Base-by-base conservation (phyloP, 306 rosid species). In the Hippophae gyantsensis region DNA sequence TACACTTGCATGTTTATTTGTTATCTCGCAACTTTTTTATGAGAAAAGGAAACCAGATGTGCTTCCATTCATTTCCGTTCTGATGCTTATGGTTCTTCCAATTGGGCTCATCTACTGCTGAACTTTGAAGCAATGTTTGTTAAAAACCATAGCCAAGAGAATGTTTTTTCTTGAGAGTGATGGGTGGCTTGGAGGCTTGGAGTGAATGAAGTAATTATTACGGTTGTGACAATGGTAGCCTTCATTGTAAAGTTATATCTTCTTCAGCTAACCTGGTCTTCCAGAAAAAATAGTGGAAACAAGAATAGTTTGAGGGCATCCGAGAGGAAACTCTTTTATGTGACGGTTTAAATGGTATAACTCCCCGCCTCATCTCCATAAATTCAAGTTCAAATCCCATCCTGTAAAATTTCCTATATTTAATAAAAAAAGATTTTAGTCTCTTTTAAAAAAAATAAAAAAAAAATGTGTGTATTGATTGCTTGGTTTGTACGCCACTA, bases 141-240 rank as follows among this genome's bases (percentile, higher is more conserved):
- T 23, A 62, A 47, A 55, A 74, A 59, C 57, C 54, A 55, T 10
- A 56, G 56, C 14, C 48, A 11, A 54, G 57, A 57, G 62, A 64
- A 53, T 42, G n/a, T 58, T 7, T 18, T 57, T 70, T 6, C 60
- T 70, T 48, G 80, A 63, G 62, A 38, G 47, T 48, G 76, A 56
- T 27, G 81, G 79, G 42, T 78, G 89, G 93, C 70, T 74, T 54
- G 77, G 73, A 76, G 89, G 93, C 70, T 74, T 54, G 77, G 73
- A 76, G 78, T 67, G 3, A 65, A 82, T 68, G 87, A 76, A 58
- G 70, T 84, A 47, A 43, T 66, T 14, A 70, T 80, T 2, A 77
- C 83, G 54, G 74, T 69, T 44, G 62, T 67, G 43, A 73, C 66
- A 12, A 74, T 78, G 89, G 69, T 76, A 12, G 84, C 76, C 63